Conservation (phyloP, 352 stramenopile species). For the Halophytophthora batemanensis region DNA sequence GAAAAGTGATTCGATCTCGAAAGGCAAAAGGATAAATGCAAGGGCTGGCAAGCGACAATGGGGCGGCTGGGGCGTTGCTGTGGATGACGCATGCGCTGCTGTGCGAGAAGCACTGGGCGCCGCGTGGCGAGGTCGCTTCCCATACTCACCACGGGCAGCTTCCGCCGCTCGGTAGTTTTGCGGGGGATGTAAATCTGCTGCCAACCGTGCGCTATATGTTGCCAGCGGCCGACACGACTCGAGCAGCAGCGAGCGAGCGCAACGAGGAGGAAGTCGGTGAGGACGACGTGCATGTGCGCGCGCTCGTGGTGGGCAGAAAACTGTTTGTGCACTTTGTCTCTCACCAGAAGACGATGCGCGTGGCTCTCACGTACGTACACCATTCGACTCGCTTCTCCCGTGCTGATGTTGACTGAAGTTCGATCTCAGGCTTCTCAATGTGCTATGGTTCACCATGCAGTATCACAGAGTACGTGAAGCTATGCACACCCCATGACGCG, state of each 20-base stretch:
- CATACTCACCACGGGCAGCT: neutral
- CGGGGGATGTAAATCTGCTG: constrained; percentile 36
- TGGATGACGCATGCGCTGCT: constrained; percentile 40
- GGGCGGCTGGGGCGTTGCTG: constrained; percentile 30
- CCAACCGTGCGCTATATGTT: constrained; percentile 18
- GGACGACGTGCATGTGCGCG: constrained; percentile 29
- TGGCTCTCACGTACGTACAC: constrained; percentile 30
- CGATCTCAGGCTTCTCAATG: neutral
- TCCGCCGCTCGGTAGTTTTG: constrained; percentile 14
- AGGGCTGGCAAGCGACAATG: no score
- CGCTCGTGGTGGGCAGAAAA: constrained; percentile 26
- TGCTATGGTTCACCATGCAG: constrained; percentile 17
- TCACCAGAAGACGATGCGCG: constrained; percentile 15
- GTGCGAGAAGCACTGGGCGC: constrained; percentile 17
- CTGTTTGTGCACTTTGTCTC: constrained; percentile 56
- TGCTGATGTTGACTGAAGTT: no score
- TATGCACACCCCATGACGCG: neutral
- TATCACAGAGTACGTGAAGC: constrained; percentile 40
- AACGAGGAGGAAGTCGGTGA: neutral
- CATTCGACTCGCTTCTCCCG: neutral
- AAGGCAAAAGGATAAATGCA: no score
- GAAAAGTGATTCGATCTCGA: no score
- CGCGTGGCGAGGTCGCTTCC: neutral
- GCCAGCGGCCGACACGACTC: neutral
- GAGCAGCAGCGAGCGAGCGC: neutral